phyloP scores from a whole-genome alignment of 306 rosid species.

The Hippophae rhamnoides region DNA sequence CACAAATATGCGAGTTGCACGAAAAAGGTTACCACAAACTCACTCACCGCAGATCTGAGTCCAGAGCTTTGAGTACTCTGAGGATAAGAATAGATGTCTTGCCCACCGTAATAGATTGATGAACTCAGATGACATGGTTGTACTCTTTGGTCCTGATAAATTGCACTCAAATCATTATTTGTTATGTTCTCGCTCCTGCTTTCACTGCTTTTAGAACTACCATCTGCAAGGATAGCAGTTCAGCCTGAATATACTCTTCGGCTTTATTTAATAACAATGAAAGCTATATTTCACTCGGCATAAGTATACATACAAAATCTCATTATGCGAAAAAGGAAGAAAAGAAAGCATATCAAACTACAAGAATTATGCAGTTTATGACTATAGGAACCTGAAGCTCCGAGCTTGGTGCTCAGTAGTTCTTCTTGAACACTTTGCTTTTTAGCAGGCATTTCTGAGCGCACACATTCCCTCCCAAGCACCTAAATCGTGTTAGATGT shows the following conservation, averaged over 20 bases:
- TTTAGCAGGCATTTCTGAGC: constrained; percentile 33
- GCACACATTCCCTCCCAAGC: constrained; percentile 54
- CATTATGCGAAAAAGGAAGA: no score
- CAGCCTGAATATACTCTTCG: no score
- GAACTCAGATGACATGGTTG: constrained; percentile 88
- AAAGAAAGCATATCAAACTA: no score
- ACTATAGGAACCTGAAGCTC: constrained; percentile 29
- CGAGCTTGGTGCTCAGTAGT: constrained; percentile 30
- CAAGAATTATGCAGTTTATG: neutral
- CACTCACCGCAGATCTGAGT: constrained; percentile 39
- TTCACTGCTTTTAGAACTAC: constrained; percentile 20
- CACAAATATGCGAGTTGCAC: neutral
- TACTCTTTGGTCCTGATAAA: constrained; percentile 60
- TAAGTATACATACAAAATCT: no score
- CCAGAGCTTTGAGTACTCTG: constrained; percentile 29
- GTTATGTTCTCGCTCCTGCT: constrained; percentile 29
- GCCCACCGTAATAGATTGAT: constrained; percentile 92
- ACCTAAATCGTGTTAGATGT: constrained; percentile 24
- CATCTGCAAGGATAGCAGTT: constrained; percentile 30
- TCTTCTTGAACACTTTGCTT: constrained; percentile 21
- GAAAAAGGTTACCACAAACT: neutral
- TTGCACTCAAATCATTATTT: constrained; percentile 37
- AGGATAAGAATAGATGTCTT: constrained; percentile 54
- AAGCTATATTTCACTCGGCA: no score
- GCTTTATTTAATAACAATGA: no score